phyloP scores from a whole-genome alignment of 2,329 filamentous ascomycete species.

The Aspergillus neoniger region DNA sequence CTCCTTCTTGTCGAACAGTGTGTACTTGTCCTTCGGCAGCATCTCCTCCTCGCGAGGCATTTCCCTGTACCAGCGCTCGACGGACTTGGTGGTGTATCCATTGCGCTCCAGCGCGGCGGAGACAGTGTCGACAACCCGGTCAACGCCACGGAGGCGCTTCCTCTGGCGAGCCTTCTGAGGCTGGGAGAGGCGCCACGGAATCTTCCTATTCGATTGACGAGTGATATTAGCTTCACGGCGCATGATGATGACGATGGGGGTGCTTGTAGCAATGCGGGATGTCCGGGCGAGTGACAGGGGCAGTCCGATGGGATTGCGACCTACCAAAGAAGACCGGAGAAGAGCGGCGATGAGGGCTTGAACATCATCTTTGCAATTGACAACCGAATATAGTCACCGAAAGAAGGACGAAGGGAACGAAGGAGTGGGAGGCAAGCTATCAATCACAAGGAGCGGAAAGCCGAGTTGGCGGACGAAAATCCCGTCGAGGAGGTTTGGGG shows the following conservation, averaged over 20 bases:
- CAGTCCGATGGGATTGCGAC: conserved; percentile 17
- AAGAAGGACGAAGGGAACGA: not conserved
- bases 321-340: conserved; percentile 81
- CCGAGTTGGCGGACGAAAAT: conserved; percentile 21
- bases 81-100: conserved; percentile 68
- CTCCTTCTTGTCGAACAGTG: conserved; percentile 93
- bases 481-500: conserved; percentile 18
- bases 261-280: not conserved
- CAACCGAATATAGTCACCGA: not conserved
- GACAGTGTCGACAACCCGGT: conserved; percentile 81
- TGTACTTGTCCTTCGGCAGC: conserved; percentile 96
- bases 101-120: conserved; percentile 74
- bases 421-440: conserved; percentile 13
- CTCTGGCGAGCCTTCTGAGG: conserved; percentile 90
- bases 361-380: conserved; percentile 65
- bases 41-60: conserved; percentile 97
- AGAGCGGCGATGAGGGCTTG: conserved; percentile 74
- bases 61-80: conserved; percentile 89
- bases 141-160: conserved; percentile 78
- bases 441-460: not conserved
- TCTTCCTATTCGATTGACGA: conserved; percentile 67
- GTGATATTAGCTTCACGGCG: not conserved
- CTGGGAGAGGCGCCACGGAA: conserved; percentile 89
- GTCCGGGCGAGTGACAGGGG: not conserved
- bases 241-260: not conserved